Percentiles rank a stretch among this genome's conserved stretches.
These are phyloP conservation scores for Solanum boliviense DNA, from an alignment of 257 asterid species.

Conservation along the genomic window DNA sequence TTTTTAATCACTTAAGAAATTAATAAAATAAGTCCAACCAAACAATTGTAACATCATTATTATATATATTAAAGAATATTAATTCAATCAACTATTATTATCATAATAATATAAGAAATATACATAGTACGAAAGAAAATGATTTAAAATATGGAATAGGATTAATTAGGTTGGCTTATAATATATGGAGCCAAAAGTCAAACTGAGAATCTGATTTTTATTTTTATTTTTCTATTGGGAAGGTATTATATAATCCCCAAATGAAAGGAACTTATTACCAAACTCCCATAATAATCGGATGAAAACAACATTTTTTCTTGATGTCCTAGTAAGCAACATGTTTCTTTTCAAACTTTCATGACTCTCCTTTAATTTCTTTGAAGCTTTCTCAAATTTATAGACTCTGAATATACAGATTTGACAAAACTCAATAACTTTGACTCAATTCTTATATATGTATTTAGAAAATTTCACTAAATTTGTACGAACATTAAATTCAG, in stretches of 20 bases:
- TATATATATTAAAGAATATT: background rate
- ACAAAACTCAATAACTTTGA: background rate
- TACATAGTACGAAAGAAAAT: background rate
- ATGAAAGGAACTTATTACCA: constrained; percentile 49
- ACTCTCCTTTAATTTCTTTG: background rate
- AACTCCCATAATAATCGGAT: constrained; percentile 19
- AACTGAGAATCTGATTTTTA: constrained; percentile 10
- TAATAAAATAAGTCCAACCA: constrained; percentile 9
- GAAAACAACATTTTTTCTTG: background rate
- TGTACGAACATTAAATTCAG: background rate
- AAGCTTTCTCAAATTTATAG: background rate
- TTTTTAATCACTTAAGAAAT: background rate
- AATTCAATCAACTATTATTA: background rate
- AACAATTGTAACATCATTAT: constrained; percentile 4
- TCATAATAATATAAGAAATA: constrained; percentile 1
- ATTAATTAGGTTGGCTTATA: constrained; percentile 25
- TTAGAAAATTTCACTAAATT: background rate
- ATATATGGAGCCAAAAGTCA: constrained; percentile 11
- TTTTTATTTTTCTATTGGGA: background rate
- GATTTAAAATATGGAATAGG: constrained; percentile 9
- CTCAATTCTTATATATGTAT: background rate
- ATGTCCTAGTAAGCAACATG: background rate
- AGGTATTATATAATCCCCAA: background rate
- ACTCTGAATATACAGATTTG: background rate
- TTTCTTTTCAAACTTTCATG: background rate